phyloP scores from a whole-genome alignment of 2,329 filamentous ascomycete genomes.

The Epichloe brachyelytri region DNA sequence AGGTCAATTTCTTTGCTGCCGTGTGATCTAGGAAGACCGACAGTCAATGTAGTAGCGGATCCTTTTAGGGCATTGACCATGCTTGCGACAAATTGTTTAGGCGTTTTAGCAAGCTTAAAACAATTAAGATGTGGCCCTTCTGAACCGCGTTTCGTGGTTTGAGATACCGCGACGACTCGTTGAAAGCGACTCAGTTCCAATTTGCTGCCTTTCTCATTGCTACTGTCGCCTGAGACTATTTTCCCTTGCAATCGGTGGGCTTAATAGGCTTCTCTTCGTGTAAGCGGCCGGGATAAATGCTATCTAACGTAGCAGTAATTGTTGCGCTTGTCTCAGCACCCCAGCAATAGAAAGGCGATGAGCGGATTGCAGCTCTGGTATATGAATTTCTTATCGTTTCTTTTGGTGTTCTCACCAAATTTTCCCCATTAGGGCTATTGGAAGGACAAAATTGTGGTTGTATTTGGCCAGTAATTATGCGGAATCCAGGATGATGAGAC shows the following conservation, averaged over 20 bases:
- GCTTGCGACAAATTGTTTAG: background rate
- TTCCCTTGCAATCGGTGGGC: background rate
- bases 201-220: background rate
- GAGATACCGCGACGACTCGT: background rate
- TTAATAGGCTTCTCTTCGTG: background rate
- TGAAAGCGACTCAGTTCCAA: background rate
- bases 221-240: background rate
- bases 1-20: background rate
- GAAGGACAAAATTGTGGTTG: background rate
- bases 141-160: background rate
- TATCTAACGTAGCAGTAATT: background rate
- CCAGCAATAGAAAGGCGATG: background rate
- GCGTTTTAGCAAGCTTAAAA: background rate
- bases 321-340: background rate
- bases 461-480: background rate
- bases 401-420: no score
- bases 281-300: background rate
- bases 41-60: background rate
- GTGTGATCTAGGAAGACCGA: background rate
- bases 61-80: background rate
- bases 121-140: background rate
- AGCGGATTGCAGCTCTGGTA: background rate
- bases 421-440: background rate
- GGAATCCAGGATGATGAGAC: conserved; percentile 1
- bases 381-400: background rate